Evolutionary conservation across 2,329 filamentous ascomycete species (phyloP).

Genomic region (Pseudocercospora vitis): DNA sequence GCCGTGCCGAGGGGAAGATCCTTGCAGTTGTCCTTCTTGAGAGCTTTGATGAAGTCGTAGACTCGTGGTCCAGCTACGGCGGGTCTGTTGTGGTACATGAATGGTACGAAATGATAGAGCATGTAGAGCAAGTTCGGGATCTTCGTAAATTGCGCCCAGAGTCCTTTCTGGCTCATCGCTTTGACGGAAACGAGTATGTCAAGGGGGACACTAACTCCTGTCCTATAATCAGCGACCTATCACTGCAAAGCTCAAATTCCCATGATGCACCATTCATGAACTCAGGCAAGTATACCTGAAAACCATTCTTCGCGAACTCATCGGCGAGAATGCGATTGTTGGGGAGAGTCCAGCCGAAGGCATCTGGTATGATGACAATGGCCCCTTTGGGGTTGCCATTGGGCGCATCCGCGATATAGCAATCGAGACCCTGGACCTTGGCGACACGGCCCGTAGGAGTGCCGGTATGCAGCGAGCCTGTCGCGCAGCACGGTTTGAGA

Average conservation of each 20-base stretch:
- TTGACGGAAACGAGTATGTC: conserved; percentile 35
- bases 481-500: conserved; percentile 40
- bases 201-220: conserved; percentile 31
- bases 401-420: conserved; percentile 40
- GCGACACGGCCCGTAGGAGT: conserved; percentile 37
- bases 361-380: conserved; percentile 42
- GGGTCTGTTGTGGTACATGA: conserved; percentile 23
- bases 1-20: conserved; percentile 37
- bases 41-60: conserved; percentile 32
- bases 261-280: conserved; percentile 39
- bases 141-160: conserved; percentile 37
- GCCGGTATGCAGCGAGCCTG: conserved; percentile 39
- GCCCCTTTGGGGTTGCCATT: conserved; percentile 37
- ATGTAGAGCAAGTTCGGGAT: conserved; percentile 32
- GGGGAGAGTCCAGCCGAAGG: conserved; percentile 40
- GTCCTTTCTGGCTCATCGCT: conserved; percentile 33
- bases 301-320: conserved; percentile 37
- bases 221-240: neutral
- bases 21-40: conserved; percentile 33
- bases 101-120: conserved; percentile 30
- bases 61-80: conserved; percentile 33
- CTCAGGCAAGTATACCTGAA: conserved; percentile 39
- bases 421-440: conserved; percentile 40
- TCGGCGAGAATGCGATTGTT: conserved; percentile 43
- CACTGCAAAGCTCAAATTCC: neutral